Conservation (phyloP, 345 rosid species). For the Mercurialis annua region DNA sequence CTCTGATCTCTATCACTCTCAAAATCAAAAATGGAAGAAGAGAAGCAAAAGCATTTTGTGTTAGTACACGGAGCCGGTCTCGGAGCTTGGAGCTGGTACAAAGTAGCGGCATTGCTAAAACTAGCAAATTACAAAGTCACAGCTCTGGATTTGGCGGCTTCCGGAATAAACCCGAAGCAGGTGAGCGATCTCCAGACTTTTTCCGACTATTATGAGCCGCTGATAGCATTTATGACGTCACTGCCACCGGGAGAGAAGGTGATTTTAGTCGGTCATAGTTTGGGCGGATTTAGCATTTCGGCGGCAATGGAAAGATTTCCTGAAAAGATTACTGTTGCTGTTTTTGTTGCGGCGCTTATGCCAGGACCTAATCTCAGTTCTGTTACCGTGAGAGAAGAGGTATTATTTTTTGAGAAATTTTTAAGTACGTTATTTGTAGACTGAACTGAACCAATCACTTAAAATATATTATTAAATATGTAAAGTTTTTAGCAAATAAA, state of each 20-base stretch:
- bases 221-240: slow-evolving; percentile 22
- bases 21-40: not conserved
- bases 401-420: too few species aligned
- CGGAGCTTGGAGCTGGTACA: slow-evolving; percentile 43
- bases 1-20: too few species aligned
- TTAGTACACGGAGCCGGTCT: slow-evolving; percentile 16
- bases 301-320: slow-evolving; percentile 9
- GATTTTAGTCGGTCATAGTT: not conserved
- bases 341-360: slow-evolving; percentile 1
- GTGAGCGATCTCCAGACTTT: not conserved
- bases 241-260: not conserved
- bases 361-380: not conserved
- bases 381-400: slow-evolving; percentile 23
- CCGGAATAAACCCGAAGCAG: not conserved
- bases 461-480: too few species aligned
- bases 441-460: too few species aligned
- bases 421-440: too few species aligned
- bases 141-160: slow-evolving; percentile 25
- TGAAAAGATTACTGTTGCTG: slow-evolving; percentile 1
- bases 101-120: slow-evolving; percentile 23
- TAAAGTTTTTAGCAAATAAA: too few species aligned
- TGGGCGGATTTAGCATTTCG: not conserved
- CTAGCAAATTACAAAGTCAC: slow-evolving; percentile 30
- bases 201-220: slow-evolving; percentile 31
- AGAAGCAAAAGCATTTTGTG: slow-evolving; percentile 20